Percentiles rank a stretch among this genome's conserved stretches.
These are phyloP conservation scores for Sideroxylon spinosum DNA, from an alignment of 179 eudicot genomes.

Conservation along the genomic window DNA sequence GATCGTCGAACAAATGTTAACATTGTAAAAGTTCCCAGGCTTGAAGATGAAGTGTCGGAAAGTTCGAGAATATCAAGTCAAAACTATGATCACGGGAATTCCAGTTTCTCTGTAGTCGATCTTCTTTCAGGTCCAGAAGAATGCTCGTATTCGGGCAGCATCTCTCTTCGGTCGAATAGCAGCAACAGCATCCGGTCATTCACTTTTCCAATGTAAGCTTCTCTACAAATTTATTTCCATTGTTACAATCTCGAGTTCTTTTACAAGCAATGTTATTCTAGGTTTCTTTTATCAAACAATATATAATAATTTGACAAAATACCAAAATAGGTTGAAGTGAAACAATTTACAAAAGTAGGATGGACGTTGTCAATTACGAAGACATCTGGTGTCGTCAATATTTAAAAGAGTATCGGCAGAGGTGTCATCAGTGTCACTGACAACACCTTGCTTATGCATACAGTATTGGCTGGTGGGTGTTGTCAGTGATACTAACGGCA, in stretches of 20 bases:
- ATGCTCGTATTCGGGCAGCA: conserved; percentile 25
- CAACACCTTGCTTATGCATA: too few relatives aligned
- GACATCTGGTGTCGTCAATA: too few relatives aligned
- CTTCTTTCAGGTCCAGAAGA: conserved; percentile 1
- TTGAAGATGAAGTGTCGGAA: not conserved
- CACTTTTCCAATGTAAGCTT: conserved; percentile 66
- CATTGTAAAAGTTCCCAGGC: not conserved
- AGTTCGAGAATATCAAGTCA: not conserved
- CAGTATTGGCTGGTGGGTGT: too few relatives aligned
- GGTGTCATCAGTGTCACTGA: too few relatives aligned
- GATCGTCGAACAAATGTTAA: not conserved
- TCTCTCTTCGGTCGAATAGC: conserved; percentile 38
- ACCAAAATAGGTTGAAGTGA: too few relatives aligned
- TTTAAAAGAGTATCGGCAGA: too few relatives aligned
- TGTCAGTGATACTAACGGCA: too few relatives aligned
- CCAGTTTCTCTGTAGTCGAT: not conserved
- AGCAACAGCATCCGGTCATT: conserved; percentile 51
- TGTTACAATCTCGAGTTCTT: not conserved
- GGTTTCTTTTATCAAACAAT: too few relatives aligned
- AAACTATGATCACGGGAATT: conserved; percentile 6
- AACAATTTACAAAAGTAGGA: too few relatives aligned
- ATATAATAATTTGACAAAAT: too few relatives aligned
- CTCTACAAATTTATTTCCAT: not conserved
- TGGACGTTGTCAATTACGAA: too few relatives aligned
- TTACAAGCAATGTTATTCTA: not conserved